phyloP scores from a whole-genome alignment of 1,284 basidiomycete genomes.

The Trichosporon sp. region DNA sequence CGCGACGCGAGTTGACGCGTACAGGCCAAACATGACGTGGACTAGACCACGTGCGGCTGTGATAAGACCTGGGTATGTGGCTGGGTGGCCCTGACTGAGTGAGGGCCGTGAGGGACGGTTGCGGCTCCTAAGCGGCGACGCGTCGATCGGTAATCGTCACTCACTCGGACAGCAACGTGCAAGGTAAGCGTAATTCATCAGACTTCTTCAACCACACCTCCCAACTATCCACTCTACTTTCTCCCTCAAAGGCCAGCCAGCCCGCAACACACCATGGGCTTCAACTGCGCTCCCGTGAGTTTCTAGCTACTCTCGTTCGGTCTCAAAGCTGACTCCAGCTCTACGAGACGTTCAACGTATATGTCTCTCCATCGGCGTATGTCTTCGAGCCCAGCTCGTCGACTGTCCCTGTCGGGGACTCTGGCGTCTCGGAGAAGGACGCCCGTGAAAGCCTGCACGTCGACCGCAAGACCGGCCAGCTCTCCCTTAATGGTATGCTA shows the following conservation, averaged over 20 bases:
- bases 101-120: not conserved
- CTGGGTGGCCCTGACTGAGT: not conserved
- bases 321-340: conserved; percentile 39
- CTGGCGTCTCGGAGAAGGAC: conserved; percentile 48
- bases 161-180: not conserved
- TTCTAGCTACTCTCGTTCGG: too few species aligned
- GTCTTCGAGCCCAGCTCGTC: conserved; percentile 55
- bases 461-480: conserved; percentile 52
- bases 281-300: conserved; percentile 42
- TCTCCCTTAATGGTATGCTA: conserved; percentile 56
- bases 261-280: conserved; percentile 27
- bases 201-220: not conserved
- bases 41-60: conserved; percentile 12
- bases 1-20: conserved; percentile 29
- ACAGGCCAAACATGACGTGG: conserved; percentile 11
- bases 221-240: not conserved
- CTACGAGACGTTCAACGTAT: conserved; percentile 57
- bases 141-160: conserved; percentile 16
- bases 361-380: conserved; percentile 54
- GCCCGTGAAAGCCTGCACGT: conserved; percentile 56
- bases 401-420: conserved; percentile 31
- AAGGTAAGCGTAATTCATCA: not conserved
- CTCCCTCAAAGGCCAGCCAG: not conserved
- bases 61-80: conserved; percentile 9
- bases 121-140: conserved; percentile 11